A percentile compares a stretch with the other conserved stretches of the same genome.
phyloP scores from a whole-genome alignment of 2,329 filamentous ascomycete genomes.

The Xylaria sp. region DNA sequence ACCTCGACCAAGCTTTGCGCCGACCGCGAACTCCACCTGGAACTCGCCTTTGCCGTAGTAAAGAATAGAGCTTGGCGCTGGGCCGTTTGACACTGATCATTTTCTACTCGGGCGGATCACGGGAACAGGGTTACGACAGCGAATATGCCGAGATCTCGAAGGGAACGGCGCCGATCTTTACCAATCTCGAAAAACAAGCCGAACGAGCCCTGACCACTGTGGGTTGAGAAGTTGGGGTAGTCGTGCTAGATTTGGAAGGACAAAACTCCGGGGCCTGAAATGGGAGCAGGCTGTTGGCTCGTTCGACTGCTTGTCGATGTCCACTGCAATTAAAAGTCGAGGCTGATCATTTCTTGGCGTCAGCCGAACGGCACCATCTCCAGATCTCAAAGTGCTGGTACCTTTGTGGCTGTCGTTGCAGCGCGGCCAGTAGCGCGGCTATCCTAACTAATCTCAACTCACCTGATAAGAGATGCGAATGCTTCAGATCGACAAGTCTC shows the following conservation, averaged over 20 bases:
- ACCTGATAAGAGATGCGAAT: slow-evolving; percentile 20
- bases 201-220: slow-evolving; percentile 4
- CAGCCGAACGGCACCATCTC: slow-evolving; percentile 15
- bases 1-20: slow-evolving; percentile 11
- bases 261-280: slow-evolving; percentile 5
- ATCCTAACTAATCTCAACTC: slow-evolving; percentile 14
- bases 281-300: slow-evolving; percentile 1
- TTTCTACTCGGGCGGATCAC: slow-evolving; percentile 11
- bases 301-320: slow-evolving; percentile 1
- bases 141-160: slow-evolving; percentile 13
- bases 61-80: slow-evolving; percentile 17
- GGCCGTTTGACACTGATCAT: slow-evolving; percentile 21
- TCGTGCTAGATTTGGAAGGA: slow-evolving; percentile 22
- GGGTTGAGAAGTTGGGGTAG: slow-evolving; percentile 10
- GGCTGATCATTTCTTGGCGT: slow-evolving; percentile 34
- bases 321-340: slow-evolving; percentile 23
- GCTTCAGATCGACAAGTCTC: slow-evolving; percentile 17
- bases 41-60: background rate
- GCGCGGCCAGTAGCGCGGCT: slow-evolving; percentile 18
- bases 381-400: slow-evolving; percentile 25
- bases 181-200: slow-evolving; percentile 1
- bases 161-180: slow-evolving; percentile 15
- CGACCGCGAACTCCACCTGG: slow-evolving; percentile 1
- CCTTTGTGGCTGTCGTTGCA: slow-evolving; percentile 9
- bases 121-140: background rate